Evolutionary conservation across 2,329 filamentous ascomycete species (phyloP), one percentile per base, ranked within the genome.

Genomic region (Fusarium odoratissimum): DNA sequence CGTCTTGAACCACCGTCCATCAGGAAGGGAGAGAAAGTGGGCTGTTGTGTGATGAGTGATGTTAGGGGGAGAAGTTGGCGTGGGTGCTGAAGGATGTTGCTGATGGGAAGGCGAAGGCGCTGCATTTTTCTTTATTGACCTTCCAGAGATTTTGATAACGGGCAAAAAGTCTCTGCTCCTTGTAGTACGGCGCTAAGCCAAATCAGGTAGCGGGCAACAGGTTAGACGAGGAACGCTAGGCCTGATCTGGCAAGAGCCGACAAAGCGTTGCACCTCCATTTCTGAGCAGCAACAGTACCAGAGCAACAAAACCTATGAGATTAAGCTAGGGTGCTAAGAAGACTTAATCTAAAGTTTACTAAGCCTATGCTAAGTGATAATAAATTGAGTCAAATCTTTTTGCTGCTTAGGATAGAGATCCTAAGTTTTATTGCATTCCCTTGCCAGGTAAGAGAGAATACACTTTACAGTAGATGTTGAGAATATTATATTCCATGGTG

Each of bases 111-210:
- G 5, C 65, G 38, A 55, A 70, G 65, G 14, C 49, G 60, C 30
- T 69, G 66, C 66, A 69, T 55, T 51, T 52, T 69, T 69, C 31
- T 54, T 51, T 66, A 52, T 55, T 63, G 46, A 51, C 14, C n/a
- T 13, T 8, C 5, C 5, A 37, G 4, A 10, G 31, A n/a, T 52
- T 61, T 65, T 69, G 66, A 69, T 69, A 69, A 33, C 21, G 41
- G 52, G 65, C 23, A 49, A 51, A 69, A 69, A 69, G 66, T 69
- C 66, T 69, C 66, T 69, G 66, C 66, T 51, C 42, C 8, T 58
- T 45, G 65, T 64, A 41, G 16, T 11, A 44, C 45, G 21, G 35
- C 37, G 35, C 66, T 69, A 69, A 35, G 3, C 65, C 23, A 0
- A 6, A 48, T 44, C 14, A 5, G 37, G 66, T 3, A 42, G 12